Base-by-base conservation (phyloP, 2,329 filamentous ascomycete species). In the Epichloe amarillans region DNA sequence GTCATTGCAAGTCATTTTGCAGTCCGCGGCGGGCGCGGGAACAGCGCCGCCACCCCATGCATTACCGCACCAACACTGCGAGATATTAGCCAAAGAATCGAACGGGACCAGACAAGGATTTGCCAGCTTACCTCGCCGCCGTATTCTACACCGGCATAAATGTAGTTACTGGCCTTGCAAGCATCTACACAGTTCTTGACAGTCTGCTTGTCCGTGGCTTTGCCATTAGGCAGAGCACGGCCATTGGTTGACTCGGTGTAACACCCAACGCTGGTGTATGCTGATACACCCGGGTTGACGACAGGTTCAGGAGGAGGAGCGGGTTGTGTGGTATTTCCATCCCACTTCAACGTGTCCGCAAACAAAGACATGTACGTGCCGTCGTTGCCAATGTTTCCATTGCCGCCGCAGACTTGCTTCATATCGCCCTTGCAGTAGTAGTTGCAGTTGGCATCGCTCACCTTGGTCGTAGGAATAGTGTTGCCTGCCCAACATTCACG, bases 401-500 rank as follows among this genome's bases (percentile, higher is more conserved):
- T 72, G 2, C 77, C 77, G 46, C 77, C 77, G 43, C 77, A 81
- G 15, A 72, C 67, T 56, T 79, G 66, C 52, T 71, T 70, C 30
- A 71, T 52, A 42, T 73, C 69, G 1, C 76, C 77, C 0, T 64
- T 56, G 53, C 77, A 81, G 38, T 68, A 60, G 51, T 68, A 78
- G 61, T 75, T 74, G 63, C 77, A 80, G 54, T 76, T 67, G 4
- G 47, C 57, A 3, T 74, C 70, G 17, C 63, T 63, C 1, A 74
- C 72, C 54, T 71, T 63, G 12, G 66, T 58, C 0, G 58, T 63
- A 0, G 76, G 76, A 23, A 75, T 67, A 0, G 57, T 67, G 26
- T 70, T 70, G 2, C 77, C 77, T 17, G 66, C 74, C 77, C 76
- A 80, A 57, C 76, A 79, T 56, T 80, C 75, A 12, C 63, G 57